A percentile compares a stretch with the other conserved stretches of the same genome.
Conservation (phyloP, 768 basidiomycete species). For the Sarcodon aspratus region DNA sequence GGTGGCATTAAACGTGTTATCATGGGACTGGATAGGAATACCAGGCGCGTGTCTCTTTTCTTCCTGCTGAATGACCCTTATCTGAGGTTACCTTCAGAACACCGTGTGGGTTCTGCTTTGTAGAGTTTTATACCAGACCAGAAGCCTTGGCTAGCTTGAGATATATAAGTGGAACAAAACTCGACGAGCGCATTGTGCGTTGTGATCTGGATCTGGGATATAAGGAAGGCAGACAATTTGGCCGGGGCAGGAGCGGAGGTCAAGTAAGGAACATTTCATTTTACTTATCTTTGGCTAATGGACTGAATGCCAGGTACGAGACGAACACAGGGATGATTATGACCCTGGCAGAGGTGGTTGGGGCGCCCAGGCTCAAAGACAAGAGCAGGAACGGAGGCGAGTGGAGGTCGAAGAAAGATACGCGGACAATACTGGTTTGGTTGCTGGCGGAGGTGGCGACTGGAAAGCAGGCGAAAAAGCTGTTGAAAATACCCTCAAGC, state of each 20-base stretch:
- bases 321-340: conserved; percentile 95
- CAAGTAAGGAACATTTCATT: conserved; percentile 35
- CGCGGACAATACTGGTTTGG: conserved; percentile 67
- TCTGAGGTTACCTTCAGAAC: conserved; percentile 37
- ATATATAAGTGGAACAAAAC: conserved; percentile 94
- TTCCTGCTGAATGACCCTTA: conserved; percentile 2
- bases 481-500: conserved; percentile 40
- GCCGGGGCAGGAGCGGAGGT: conserved; percentile 93
- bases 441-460: conserved; percentile 76
- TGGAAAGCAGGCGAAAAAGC: conserved; percentile 61
- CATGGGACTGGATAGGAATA: conserved; percentile 89
- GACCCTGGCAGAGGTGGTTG: conserved; percentile 93
- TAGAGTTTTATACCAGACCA: conserved; percentile 89
- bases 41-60: conserved; percentile 39
- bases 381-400: conserved; percentile 64
- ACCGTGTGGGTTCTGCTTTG: conserved; percentile 92
- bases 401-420: conserved; percentile 78
- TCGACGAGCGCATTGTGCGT: conserved; percentile 96
- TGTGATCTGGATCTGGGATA: conserved; percentile 97
- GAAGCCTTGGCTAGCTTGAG: conserved; percentile 90
- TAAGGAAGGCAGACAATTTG: conserved; percentile 93
- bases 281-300: neutral
- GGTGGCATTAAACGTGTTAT: conserved; percentile 90
- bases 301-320: conserved; percentile 42
- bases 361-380: conserved; percentile 76